Base-by-base conservation (phyloP, 2,329 filamentous ascomycete species). In the Epichloe sylvatica region DNA sequence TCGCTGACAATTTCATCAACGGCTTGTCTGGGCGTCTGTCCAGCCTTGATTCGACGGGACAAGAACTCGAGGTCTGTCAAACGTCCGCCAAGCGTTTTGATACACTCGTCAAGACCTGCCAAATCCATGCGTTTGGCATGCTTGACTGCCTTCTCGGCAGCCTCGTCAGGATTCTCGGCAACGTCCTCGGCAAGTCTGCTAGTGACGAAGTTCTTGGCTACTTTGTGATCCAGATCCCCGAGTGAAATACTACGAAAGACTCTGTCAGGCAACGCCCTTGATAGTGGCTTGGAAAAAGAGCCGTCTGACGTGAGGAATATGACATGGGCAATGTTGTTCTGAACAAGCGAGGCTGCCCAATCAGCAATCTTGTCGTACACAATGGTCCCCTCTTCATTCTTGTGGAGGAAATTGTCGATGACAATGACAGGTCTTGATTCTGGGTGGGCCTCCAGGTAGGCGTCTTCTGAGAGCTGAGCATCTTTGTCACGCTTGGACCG, bases 61-160 rank as follows among this genome's bases (percentile, higher is more conserved):
- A 98, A 79, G 61, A 92, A 94, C 62, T 97, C 91, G 19, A 98
- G 81, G 61, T 98, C 92, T 0, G 89, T 95, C n/a, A 98, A 75
- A 3, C 92, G 86, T 2, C 92, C 92, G 21, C 92, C 92, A 1
- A 98, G 76, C 0, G 82, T 77, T 30, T 81, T 77, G 55, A 97
- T 94, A 57, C 86, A 90, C 30, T 75, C 75, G 59, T 96, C 89
- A 2, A 98, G 75, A 54, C 90, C 86, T 1, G 67, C 64, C 6
- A 92, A 70, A 54, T 89, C 64, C 37, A 48, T 30, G 3, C 64
- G 62, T 2, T 62, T 58, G 15, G 52, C 49, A 45, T 54, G 41
- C 45, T 48, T 46, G 35, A 53, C 21, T 17, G 39, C 15, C 3
- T 37, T 43, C 9, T 56, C 52, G 3, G 59, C 54, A 9, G 61